Evolutionary conservation across 2,329 filamentous ascomycete species (phyloP).

Genomic region (Rhexocercosporidium sp.): DNA sequence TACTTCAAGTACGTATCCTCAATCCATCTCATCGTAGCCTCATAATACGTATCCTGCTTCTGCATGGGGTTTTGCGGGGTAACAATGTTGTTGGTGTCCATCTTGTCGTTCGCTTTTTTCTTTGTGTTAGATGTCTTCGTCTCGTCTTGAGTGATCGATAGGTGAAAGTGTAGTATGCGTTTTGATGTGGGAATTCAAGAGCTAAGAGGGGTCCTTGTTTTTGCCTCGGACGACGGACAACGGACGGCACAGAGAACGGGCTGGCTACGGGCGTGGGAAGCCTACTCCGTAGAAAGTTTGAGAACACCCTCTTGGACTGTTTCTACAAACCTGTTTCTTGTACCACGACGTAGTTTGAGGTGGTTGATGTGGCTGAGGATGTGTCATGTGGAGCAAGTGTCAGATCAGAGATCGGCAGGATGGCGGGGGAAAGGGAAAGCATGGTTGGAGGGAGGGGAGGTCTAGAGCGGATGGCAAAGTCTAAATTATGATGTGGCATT

Average conservation of each 20-base stretch:
- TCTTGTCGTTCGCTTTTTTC: not conserved
- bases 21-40: slow-evolving; percentile 35
- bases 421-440: not conserved
- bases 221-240: not conserved
- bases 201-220: too few relatives aligned
- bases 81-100: slow-evolving; percentile 7
- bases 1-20: slow-evolving; percentile 40
- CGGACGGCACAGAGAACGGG: not conserved
- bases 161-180: not conserved
- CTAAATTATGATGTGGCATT: not conserved
- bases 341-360: not conserved
- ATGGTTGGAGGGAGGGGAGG: too few relatives aligned
- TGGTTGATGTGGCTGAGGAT: not conserved
- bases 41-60: slow-evolving; percentile 32
- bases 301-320: too few relatives aligned
- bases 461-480: not conserved
- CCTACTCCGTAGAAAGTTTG: too few relatives aligned
- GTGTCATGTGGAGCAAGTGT: not conserved
- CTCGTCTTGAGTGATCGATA: not conserved
- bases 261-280: not conserved
- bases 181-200: not conserved
- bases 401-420: not conserved
- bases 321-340: too few relatives aligned
- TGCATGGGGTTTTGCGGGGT: slow-evolving; percentile 15
- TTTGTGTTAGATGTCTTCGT: not conserved